Percentiles rank a stretch among this genome's conserved stretches.
phyloP scores from a whole-genome alignment of 805 yeast species.

The Kodamaea restingae region DNA sequence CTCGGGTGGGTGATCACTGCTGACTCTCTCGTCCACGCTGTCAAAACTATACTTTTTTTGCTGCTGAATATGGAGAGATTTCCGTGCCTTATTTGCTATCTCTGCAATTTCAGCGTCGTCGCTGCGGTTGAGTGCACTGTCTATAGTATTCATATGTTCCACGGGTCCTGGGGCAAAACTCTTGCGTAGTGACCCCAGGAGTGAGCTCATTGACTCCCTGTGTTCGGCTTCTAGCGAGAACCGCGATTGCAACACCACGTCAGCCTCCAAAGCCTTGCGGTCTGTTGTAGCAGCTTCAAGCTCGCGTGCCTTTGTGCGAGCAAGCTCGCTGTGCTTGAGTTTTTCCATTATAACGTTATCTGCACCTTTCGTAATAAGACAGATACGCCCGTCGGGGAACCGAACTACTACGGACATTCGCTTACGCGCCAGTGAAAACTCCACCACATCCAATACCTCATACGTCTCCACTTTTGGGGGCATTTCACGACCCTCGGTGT shows the following conservation, averaged over 20 bases:
- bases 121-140: conserved; percentile 43
- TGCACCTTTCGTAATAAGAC: conserved; percentile 91
- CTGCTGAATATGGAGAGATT: conserved; percentile 59
- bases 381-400: conserved; percentile 71
- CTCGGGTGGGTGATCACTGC: no score
- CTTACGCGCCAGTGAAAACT: conserved; percentile 82
- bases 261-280: conserved; percentile 77
- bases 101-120: conserved; percentile 51
- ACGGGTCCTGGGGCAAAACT: conserved; percentile 16
- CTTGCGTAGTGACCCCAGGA: conserved; percentile 32
- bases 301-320: conserved; percentile 60
- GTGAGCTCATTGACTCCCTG: conserved; percentile 29
- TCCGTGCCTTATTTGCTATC: conserved; percentile 50
- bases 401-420: conserved; percentile 87
- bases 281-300: conserved; percentile 52
- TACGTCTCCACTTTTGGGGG: conserved; percentile 65
- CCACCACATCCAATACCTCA: conserved; percentile 74
- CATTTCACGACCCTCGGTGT: conserved; percentile 73
- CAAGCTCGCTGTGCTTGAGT: conserved; percentile 54
- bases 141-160: conserved; percentile 41
- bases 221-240: conserved; percentile 35
- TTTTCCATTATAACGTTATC: conserved; percentile 84
- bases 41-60: conserved; percentile 47
- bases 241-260: conserved; percentile 56
- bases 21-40: no score